These are phyloP conservation scores for Botryotinia convoluta DNA, from an alignment of 2,329 filamentous ascomycete genomes.

Conservation along the genomic window DNA sequence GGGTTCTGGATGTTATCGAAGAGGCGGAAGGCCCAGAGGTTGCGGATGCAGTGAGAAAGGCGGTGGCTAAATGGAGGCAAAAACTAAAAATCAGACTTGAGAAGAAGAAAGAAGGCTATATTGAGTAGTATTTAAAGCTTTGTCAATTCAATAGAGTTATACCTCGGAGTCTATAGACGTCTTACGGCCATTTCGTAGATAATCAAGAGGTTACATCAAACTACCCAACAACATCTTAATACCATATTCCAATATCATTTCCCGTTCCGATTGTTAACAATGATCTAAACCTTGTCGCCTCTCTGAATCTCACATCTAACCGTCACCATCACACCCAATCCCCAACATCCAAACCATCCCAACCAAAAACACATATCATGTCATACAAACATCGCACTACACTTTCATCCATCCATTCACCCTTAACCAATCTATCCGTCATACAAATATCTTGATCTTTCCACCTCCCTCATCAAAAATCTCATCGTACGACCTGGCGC, in stretches of 20 bases:
- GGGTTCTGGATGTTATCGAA: conserved; percentile 29
- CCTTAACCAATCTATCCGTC: neutral
- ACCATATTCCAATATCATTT: neutral
- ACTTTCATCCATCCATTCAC: neutral
- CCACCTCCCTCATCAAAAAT: neutral
- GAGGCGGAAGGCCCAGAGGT: conserved; percentile 32
- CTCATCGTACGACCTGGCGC: conserved; percentile 2
- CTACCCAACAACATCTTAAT: neutral
- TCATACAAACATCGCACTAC: neutral
- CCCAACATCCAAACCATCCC: neutral
- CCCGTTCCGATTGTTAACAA: neutral
- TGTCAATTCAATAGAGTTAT: neutral
- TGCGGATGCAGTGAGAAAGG: conserved; percentile 26
- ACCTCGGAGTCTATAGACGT: neutral
- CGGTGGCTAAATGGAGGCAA: conserved; percentile 26
- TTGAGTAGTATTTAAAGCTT: neutral
- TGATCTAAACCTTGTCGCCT: neutral
- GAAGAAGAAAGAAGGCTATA: neutral
- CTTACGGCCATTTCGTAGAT: neutral
- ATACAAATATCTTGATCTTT: neutral
- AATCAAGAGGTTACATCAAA: neutral
- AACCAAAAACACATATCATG: neutral
- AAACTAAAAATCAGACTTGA: neutral
- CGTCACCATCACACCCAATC: neutral
- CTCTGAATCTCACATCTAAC: neutral